Evolutionary conservation across 2,329 filamentous ascomycete species (phyloP), one percentile per base, ranked within the genome.

Genomic region (Fusarium nodosum): DNA sequence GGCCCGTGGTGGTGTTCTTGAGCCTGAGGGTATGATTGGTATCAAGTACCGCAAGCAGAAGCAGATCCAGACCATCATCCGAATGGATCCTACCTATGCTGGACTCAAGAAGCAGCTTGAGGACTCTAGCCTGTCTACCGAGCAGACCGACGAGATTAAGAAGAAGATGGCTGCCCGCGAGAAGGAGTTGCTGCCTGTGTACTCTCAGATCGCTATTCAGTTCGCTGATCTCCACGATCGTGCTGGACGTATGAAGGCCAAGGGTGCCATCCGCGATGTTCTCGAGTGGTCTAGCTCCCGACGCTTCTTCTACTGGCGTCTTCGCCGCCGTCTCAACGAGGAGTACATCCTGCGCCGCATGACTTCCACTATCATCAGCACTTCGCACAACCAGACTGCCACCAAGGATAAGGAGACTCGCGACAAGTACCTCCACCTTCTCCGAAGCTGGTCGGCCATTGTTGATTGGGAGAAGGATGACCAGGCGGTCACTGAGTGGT

Each of bases 261-360:
- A 99, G 90, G 92, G 94, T 67, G 91, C 92, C 60, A 97, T 99
- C 76, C 93, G 96, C 68, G 88, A 92, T 75, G 84, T 90, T 15
- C 87, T 99, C 41, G 88, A 91, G 76, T 98, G 95, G 96, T 86
- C 88, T 79, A 92, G 97, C 75, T 91, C 95, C 12, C 91, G 96
- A 71, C 91, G 95, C 78, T 98, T 96, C 93, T 98, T 99, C 87
- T 99, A 98, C 91, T 99, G 97, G 96, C 95, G 96, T 82, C 91
- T 97, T 68, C 94, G 97, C 81, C 92, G 96, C 79, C 90, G 96
- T 83, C 87, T 99, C 78, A 98, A 97, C 82, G 96, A 99, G 84
- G 96, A 99, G 84, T 93, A 97, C 81, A 93, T 99, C 75, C 87
- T 99, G 80, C 96, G 94, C 84, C 93, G 93, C 82, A 93, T 99